Base-by-base conservation (phyloP, 768 basidiomycete genomes). In the Lactarius sp. region DNA sequence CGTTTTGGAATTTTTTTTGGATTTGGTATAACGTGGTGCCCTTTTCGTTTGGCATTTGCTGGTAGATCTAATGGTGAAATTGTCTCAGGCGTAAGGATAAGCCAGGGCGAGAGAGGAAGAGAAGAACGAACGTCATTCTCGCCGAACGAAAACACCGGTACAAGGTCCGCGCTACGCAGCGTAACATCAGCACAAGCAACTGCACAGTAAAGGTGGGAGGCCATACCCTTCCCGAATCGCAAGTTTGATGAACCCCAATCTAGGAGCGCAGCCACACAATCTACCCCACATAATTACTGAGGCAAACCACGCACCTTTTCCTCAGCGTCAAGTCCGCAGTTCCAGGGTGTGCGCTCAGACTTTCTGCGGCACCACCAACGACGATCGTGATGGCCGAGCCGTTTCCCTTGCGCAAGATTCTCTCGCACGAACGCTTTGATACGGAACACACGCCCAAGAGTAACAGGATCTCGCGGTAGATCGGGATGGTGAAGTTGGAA, bases 71-170 rank as follows among this genome's bases (percentile, higher is more conserved):
- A 6, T 44, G 8, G 13, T 27, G 20, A 27, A n/a, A 41, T 22
- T 4, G 39, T 22, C 12, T 31, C 10, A 46, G 36, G 2, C 22
- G 37, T 20, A 18, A 44, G 33, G 31, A 12, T 55, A 56, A 65
- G 66, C 57, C 34, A 62, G 16, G 7, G 56, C 16, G 18, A 2
- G 2, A 3, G 3, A 44, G 47, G 22, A 20, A 20, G 34, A 34
- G 16, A 4, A 36, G 47, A 9, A 80, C 84, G 71, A 65, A 95
- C 95, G 74, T 98, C 97, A 73, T 98, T 98, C 78, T 99, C 97
- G 13, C 97, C 97, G 69, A 99, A 99, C 6, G 93, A 95, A 72
- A 99, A 98, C 3, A 98, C 95, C 0, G 97, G 97, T 0, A 99
- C 97, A 12, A 99, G 79, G 70, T 95, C 93, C 44, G 97, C 97